Evolutionary conservation across 208 protist species (phyloP), one percentile per base, ranked within the genome.

Genomic region (Acanthamoeba sp.): DNA sequence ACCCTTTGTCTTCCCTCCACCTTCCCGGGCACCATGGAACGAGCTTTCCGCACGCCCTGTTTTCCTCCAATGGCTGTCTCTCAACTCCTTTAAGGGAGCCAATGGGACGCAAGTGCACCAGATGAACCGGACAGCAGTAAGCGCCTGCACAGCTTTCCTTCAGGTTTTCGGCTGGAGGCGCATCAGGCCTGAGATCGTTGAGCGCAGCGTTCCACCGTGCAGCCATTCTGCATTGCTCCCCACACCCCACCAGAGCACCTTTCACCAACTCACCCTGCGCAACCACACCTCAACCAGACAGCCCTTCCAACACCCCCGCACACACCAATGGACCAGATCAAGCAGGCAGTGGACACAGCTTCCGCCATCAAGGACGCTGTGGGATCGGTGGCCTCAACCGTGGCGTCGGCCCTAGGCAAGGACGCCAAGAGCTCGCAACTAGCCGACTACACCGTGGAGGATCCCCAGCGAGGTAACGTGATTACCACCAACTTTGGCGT

Each of bases 401-500:
- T 76, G 32, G 36, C 66, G 29, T 76, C 66, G 66, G 66, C 66
- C 4, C 66, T 76, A 2, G 36, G 66, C 66, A 76, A 76, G 32
- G 66, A 76, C 66, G 66, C 66, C n/a, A 76, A 76, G 66, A 76
- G 66, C 66, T 34, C 66, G 10, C n/a, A 76, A 20, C 66, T 76
- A 9, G 29, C 9, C 32, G 10, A 34, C 10, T 34, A 40, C 32
- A 76, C 29, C 14, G 66, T 76, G 14, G 66, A 76, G 66, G 66
- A 76, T 38, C 66, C 66, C 24, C n/a, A 14, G 12, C n/a, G 14
- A 3, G 66, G 66, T 4, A 76, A 76, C 38, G 73, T 84, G 16
- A 69, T 91, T 48, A 91, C 84, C 84, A 91, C 84, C n/a, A 50
- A 36, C 36, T 50, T 50, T 64, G 96, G 96, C 69, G 48, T 57